Conservation (phyloP, 2,329 filamentous ascomycete species). For the Pestalotiopsis sp. region DNA sequence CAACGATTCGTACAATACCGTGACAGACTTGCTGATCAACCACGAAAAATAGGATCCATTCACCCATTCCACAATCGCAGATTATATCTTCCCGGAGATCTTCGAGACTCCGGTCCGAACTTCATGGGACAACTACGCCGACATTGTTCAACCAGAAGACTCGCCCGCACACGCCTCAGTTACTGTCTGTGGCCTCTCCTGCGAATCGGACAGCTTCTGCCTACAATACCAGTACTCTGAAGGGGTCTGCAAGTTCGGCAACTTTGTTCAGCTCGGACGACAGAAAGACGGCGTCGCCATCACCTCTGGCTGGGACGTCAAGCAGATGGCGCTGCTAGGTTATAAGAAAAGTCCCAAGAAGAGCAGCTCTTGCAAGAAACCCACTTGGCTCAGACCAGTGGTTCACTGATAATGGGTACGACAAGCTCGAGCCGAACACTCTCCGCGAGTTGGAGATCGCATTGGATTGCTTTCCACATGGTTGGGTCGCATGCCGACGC, state of each 20-base stretch:
- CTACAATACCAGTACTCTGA: conserved; percentile 1
- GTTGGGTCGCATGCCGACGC: too few relatives aligned
- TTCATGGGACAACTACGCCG: neutral
- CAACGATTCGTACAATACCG: too few relatives aligned
- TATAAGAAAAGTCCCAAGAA: neutral
- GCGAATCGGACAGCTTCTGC: neutral
- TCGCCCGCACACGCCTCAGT: neutral
- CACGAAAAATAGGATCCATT: neutral
- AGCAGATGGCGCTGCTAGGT: neutral
- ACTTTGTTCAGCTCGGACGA: neutral
- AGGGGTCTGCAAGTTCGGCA: conserved; percentile 4
- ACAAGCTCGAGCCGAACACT: neutral
- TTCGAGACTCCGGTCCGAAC: neutral
- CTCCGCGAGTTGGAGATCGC: too few relatives aligned
- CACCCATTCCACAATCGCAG: neutral
- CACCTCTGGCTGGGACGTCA: neutral
- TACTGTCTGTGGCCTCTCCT: neutral
- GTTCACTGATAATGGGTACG: neutral
- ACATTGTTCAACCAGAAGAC: neutral
- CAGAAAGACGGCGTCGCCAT: neutral
- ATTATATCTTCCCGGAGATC: neutral
- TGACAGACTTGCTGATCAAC: neutral
- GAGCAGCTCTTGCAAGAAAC: neutral
- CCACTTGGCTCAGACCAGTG: conserved; percentile 2
- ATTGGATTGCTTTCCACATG: too few relatives aligned